A percentile compares a stretch with the other conserved stretches of the same genome.
Evolutionary conservation across 768 basidiomycete genomes (phyloP).

Genomic region (Paxillus rubicundulus): DNA sequence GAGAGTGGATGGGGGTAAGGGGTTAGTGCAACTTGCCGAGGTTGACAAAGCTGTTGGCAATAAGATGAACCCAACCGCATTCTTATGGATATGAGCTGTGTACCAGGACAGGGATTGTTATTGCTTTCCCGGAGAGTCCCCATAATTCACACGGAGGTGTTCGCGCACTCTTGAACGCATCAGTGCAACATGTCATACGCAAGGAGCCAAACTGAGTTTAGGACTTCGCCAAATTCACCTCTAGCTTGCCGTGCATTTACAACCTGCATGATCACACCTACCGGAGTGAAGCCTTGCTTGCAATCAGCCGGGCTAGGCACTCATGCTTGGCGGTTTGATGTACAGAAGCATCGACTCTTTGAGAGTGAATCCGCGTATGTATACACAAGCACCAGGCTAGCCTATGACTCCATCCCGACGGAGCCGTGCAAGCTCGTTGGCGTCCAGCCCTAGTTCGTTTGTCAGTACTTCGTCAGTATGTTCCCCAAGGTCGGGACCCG

Average conservation of each 20-base stretch:
- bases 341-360: background rate
- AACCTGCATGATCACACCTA: too few relatives aligned
- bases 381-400: background rate
- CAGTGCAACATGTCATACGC: too few relatives aligned
- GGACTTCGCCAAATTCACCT: too few relatives aligned
- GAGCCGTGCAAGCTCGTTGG: conserved; percentile 37
- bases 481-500: conserved; percentile 63
- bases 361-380: background rate
- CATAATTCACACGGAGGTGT: too few relatives aligned
- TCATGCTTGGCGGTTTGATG: background rate
- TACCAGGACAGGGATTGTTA: background rate
- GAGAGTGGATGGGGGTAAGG: conserved; percentile 56
- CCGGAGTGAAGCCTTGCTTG: too few relatives aligned
- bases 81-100: conserved; percentile 38
- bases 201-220: too few relatives aligned
- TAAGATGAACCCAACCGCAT: conserved; percentile 33
- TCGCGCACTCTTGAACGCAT: too few relatives aligned
- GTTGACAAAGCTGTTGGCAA: conserved; percentile 37
- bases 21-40: conserved; percentile 50
- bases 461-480: conserved; percentile 53
- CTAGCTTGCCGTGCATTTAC: too few relatives aligned
- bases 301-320: too few relatives aligned
- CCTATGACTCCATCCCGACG: conserved; percentile 42
- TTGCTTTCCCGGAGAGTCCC: too few relatives aligned
- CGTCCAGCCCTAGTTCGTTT: conserved; percentile 40